phyloP scores from a whole-genome alignment of 768 basidiomycete genomes.

The Naganishia friedmannii region DNA sequence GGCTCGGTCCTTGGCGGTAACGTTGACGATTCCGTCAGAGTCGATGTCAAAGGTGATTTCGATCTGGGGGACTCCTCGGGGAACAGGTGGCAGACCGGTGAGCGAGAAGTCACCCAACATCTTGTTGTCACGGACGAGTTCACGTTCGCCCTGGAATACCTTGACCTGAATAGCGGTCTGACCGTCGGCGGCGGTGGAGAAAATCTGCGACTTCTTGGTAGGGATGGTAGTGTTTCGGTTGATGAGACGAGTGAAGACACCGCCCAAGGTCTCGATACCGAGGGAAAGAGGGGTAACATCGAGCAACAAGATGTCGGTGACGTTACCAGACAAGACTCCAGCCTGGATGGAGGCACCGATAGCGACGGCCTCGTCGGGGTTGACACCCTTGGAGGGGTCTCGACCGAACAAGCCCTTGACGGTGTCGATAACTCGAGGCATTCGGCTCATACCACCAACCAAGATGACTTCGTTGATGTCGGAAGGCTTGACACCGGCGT shows the following conservation, averaged over 20 bases:
- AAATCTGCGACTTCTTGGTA: constrained; percentile 98
- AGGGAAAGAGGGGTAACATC: constrained; percentile 97
- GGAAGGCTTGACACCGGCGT: constrained; percentile 86
- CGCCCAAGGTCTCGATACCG: constrained; percentile 91
- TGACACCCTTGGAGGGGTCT: constrained; percentile 97
- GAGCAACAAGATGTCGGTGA: constrained; percentile 84
- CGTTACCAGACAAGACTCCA: constrained; percentile 93
- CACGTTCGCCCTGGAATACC: constrained; percentile 99
- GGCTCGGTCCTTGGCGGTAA: constrained; percentile 74
- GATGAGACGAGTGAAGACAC: constrained; percentile 99
- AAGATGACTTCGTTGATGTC: constrained; percentile 96
- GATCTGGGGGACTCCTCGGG: constrained; percentile 67
- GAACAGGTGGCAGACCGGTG: constrained; percentile 80
- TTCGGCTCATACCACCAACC: constrained; percentile 97
- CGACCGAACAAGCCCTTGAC: constrained; percentile 92
- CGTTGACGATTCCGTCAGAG: constrained; percentile 84
- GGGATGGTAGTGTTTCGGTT: constrained; percentile 98
- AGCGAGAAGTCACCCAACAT: constrained; percentile 99
- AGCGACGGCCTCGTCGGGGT: constrained; percentile 98
- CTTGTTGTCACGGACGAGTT: constrained; percentile 96
- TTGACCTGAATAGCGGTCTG: constrained; percentile 99
- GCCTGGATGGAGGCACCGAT: constrained; percentile 98
- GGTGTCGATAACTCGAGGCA: constrained; percentile 91
- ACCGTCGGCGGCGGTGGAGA: constrained; percentile 97
- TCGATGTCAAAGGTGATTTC: constrained; percentile 91